Evolutionary conservation across 2,329 filamentous ascomycete genomes (phyloP).

Genomic region (Trichoderma atroviride): DNA sequence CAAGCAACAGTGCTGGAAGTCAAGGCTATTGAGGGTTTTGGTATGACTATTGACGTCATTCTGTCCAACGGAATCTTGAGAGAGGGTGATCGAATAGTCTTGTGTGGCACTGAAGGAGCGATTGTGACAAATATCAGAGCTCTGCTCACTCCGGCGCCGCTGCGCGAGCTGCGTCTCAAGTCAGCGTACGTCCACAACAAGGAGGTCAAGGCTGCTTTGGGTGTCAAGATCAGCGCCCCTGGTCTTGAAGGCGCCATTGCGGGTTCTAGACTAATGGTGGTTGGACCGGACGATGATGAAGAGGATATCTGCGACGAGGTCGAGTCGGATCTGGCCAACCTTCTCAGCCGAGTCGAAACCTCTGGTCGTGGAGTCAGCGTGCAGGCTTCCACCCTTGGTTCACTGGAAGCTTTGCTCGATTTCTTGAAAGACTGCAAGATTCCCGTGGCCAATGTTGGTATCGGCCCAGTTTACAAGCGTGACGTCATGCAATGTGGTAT

Average conservation of each 20-base stretch:
- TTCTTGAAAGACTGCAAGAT: constrained; percentile 97
- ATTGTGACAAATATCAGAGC: constrained; percentile 96
- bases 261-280: constrained; percentile 90
- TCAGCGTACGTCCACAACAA: constrained; percentile 98
- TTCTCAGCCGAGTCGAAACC: constrained; percentile 90
- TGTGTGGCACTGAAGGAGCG: constrained; percentile 95
- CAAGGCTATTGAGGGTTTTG: constrained; percentile 98
- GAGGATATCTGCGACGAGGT: constrained; percentile 96
- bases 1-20: constrained; percentile 98
- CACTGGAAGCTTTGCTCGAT: constrained; percentile 91
- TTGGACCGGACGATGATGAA: constrained; percentile 93
- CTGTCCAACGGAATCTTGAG: constrained; percentile 92
- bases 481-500: constrained; percentile 94
- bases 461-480: constrained; percentile 96
- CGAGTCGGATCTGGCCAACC: constrained; percentile 87
- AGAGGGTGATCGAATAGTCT: constrained; percentile 91
- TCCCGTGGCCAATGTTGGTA: constrained; percentile 94
- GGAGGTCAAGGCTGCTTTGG: constrained; percentile 95
- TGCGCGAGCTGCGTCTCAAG: constrained; percentile 94
- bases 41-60: constrained; percentile 97
- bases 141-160: constrained; percentile 85
- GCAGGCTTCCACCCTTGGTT: constrained; percentile 95
- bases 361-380: constrained; percentile 93
- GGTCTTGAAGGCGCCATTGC: constrained; percentile 95
- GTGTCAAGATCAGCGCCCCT: constrained; percentile 98